These are phyloP conservation scores for Crithidia sp. DNA, from an alignment of 208 protist species.

Conservation along the genomic window DNA sequence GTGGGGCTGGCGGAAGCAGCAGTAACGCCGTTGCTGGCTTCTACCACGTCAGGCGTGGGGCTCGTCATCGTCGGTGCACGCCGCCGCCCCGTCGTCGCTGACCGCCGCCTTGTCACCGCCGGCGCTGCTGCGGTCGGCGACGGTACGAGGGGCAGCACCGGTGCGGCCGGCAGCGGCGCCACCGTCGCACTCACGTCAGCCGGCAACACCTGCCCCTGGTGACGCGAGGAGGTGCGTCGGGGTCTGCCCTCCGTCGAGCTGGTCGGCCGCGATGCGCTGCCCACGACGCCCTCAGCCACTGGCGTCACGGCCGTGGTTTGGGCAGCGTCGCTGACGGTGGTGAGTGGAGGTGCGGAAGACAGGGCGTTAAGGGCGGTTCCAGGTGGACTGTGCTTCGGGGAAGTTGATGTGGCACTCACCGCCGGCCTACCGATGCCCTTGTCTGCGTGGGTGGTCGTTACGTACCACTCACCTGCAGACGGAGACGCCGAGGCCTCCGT, in stretches of 20 bases:
- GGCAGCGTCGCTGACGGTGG: too few relatives aligned
- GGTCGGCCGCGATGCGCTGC: too few relatives aligned
- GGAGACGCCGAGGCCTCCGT: background rate
- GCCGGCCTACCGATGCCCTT: background rate
- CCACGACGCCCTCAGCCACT: too few relatives aligned
- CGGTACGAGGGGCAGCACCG: background rate
- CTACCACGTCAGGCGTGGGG: background rate
- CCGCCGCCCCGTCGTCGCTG: background rate
- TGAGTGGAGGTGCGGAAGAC: too few relatives aligned
- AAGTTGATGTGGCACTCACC: background rate
- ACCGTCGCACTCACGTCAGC: background rate
- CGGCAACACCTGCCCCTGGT: conserved; percentile 14
- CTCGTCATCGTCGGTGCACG: background rate
- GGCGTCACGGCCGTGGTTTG: too few relatives aligned
- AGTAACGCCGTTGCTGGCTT: too few relatives aligned
- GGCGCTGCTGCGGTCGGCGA: background rate
- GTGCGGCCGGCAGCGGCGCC: background rate
- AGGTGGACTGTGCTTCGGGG: too few relatives aligned
- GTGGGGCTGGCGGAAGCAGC: too few relatives aligned
- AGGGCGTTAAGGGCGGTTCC: too few relatives aligned
- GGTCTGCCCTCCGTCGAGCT: background rate
- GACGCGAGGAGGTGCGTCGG: conserved; percentile 3
- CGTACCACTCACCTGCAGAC: background rate
- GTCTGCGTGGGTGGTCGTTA: background rate
- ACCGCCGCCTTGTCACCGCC: background rate